These are phyloP conservation scores for Phytopythium montanum DNA, from an alignment of 352 stramenopile species.

Conservation along the genomic window DNA sequence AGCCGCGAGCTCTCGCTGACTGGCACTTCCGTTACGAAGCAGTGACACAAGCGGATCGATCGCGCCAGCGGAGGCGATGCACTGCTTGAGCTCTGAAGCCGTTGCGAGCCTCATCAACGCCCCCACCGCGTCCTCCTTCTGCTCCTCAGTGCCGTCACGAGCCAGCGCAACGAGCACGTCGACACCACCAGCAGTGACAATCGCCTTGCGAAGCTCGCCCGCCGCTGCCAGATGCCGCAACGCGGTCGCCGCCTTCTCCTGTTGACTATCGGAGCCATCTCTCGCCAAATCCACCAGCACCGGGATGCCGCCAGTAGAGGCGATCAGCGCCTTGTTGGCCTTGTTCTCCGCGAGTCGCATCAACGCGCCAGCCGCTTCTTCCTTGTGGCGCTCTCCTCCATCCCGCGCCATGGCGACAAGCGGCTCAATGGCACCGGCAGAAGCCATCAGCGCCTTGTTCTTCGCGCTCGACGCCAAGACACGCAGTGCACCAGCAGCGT, in stretches of 20 bases:
- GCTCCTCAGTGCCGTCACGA: background rate
- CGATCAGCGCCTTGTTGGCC: conserved; percentile 1
- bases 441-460: conserved; percentile 1
- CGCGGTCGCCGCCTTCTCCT: conserved; percentile 3
- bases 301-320: background rate
- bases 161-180: background rate
- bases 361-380: background rate
- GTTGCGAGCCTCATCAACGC: background rate
- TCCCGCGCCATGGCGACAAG: background rate
- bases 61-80: background rate
- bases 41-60: background rate
- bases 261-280: background rate
- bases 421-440: background rate
- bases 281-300: background rate
- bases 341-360: background rate
- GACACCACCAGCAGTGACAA: background rate
- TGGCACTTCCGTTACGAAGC: background rate
- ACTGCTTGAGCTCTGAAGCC: background rate
- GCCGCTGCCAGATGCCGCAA: background rate
- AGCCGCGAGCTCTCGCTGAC: background rate
- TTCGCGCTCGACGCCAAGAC: background rate
- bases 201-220: background rate
- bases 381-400: conserved; percentile 1
- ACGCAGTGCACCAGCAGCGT: background rate
- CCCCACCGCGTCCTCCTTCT: background rate